A percentile compares a stretch with the other conserved stretches of the same genome.
phyloP scores from a whole-genome alignment of 2,329 filamentous ascomycete genomes.

The Setomelanomma holmii region DNA sequence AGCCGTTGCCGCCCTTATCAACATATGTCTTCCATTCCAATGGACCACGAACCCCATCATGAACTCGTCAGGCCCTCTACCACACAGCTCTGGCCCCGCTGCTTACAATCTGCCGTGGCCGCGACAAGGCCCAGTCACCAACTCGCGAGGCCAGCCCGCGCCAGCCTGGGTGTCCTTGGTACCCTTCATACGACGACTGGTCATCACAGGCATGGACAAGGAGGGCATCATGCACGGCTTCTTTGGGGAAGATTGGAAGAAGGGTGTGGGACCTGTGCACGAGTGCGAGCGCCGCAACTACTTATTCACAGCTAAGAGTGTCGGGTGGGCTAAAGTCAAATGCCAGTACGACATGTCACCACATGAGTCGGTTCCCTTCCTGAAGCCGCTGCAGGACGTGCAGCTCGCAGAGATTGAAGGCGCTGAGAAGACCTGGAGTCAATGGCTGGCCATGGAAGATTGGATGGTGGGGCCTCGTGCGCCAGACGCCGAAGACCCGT shows the following conservation, averaged over 20 bases:
- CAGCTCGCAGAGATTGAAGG: constrained; percentile 80
- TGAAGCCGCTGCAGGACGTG: constrained; percentile 80
- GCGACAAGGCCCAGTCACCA: constrained; percentile 49
- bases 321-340: constrained; percentile 88
- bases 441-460: constrained; percentile 96
- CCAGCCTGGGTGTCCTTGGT: constrained; percentile 71
- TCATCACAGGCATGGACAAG: constrained; percentile 90
- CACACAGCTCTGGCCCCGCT: constrained; percentile 40
- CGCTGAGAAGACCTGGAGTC: constrained; percentile 87
- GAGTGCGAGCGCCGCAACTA: constrained; percentile 93
- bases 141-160: constrained; percentile 45
- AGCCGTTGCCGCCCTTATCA: constrained; percentile 87
- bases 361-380: constrained; percentile 84
- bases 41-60: constrained; percentile 61
- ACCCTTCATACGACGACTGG: constrained; percentile 87
- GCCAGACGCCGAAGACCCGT: constrained; percentile 54
- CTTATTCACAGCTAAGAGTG: constrained; percentile 92
- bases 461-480: constrained; percentile 94
- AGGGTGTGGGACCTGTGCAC: constrained; percentile 81
- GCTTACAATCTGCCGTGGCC: constrained; percentile 52
- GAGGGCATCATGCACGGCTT: constrained; percentile 89
- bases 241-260: constrained; percentile 91
- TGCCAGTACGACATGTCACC: constrained; percentile 86
- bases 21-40: constrained; percentile 90
- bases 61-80: constrained; percentile 43